Base-by-base conservation (phyloP, 78 protist species). In the Emiliania huxleyi region DNA sequence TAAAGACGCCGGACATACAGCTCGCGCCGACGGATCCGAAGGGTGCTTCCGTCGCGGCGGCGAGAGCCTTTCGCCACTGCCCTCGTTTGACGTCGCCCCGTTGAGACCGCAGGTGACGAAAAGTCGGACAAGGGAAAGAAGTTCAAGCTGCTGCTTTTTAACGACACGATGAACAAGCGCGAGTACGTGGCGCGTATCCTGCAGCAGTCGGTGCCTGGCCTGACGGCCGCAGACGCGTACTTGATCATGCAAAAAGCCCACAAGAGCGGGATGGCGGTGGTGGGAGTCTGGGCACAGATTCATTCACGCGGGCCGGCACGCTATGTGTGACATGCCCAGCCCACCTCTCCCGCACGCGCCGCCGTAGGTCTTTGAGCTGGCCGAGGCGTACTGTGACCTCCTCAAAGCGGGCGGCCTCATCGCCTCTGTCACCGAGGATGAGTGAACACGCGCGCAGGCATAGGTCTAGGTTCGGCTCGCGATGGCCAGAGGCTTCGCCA, bases 131-230 rank as follows among this genome's bases (percentile, higher is more conserved):
- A 1, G 0, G 87, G 87, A 22, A 79, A 79, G 87, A 79, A 79
- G n/a, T 79, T 37, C n/a, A 79, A 79, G 46, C 49, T 79, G 48
- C 87, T 79, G 33, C 87, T 79, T 49, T 79, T 79, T 49, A 79
- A 79, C 48, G 87, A 79, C n/a, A 42, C 0, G 4, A 37, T 79
- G 49, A 79, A 79, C 87, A 79, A 79, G 87, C 87, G 87, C 22
- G 87, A 79, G 49, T 79, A 37, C n/a, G 87, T 79, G 19, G 87
- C 87, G 25, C 22, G n/a, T 0, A 49, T 42, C 26, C 48, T 79
- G 43, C 2, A 0, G 12, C 0, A 26, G 35, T 1, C 8, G 23
- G 29, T 79, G 22, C 87, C 87, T 3, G 87, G 29, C 26, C 4
- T 79, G 38, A 79, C 49, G 2, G 37, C 19, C 11, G 49, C 87